Evolutionary conservation across 257 asterid genomes (phyloP).

Genomic region (Handroanthus guayacan): DNA sequence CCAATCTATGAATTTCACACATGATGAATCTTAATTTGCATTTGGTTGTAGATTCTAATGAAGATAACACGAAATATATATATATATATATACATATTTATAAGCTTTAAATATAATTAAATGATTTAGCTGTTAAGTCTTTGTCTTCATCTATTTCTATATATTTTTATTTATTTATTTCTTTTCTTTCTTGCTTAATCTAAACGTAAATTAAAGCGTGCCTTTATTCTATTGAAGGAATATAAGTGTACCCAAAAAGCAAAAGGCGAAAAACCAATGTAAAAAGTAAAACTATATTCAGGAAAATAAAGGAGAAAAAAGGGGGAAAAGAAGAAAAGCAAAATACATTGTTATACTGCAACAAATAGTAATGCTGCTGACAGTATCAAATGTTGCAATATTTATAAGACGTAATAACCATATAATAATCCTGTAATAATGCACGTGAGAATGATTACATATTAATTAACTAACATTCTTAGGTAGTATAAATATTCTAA

Average conservation of each 20-base stretch:
- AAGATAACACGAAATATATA: no score
- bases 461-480: not conserved
- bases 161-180: not conserved
- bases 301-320: constrained; percentile 11
- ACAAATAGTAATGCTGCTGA: not conserved
- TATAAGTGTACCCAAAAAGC: not conserved
- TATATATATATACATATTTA: no score
- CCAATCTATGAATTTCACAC: no score
- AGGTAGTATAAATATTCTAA: not conserved
- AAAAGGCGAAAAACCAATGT: not conserved
- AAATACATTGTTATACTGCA: not conserved
- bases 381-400: constrained; percentile 7
- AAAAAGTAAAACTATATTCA: constrained; percentile 3
- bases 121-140: no score
- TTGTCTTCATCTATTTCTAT: not conserved
- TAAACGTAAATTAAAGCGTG: not conserved
- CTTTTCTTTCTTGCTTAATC: not conserved
- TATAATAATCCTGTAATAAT: no score
- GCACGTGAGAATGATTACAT: no score
- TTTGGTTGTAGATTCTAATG: no score
- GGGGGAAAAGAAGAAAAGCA: not conserved
- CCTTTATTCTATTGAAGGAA: constrained; percentile 18
- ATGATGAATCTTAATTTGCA: no score
- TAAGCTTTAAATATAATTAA: no score
- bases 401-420: not conserved